Evolutionary conservation across 371 early-diverging fungal species (phyloP).

Genomic region (Mortierella sp.): DNA sequence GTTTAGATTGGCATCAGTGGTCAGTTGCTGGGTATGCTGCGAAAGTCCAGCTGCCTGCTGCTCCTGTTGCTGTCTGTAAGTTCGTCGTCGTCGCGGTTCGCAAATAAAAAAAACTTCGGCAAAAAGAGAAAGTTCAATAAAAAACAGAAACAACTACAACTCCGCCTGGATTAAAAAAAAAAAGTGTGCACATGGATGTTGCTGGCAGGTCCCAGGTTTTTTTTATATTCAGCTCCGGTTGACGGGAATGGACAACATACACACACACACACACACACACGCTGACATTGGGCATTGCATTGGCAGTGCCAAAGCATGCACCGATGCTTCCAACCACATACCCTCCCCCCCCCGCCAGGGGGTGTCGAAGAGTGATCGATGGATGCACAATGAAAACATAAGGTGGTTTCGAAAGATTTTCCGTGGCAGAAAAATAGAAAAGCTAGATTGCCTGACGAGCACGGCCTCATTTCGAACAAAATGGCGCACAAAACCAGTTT

Average conservation of each 20-base stretch:
- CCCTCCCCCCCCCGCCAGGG: background rate
- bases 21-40: constrained; percentile 47
- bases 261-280: no score
- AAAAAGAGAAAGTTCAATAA: background rate
- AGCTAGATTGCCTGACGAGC: background rate
- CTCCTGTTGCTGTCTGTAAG: constrained; percentile 25
- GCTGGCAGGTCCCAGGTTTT: background rate
- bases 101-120: background rate
- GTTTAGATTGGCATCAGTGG: constrained; percentile 25
- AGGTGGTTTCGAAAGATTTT: constrained; percentile 1
- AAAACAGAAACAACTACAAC: background rate
- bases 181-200: background rate
- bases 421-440: background rate
- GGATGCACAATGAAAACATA: background rate
- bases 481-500: background rate
- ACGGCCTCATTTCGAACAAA: background rate
- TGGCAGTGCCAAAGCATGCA: no score
- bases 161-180: background rate
- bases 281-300: no score
- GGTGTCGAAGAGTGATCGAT: background rate
- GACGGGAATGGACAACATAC: background rate
- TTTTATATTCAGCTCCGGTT: background rate
- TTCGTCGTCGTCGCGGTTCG: no score
- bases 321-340: background rate
- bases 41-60: constrained; percentile 44